phyloP scores from a whole-genome alignment of 495 filamentous ascomycete genomes.

The Podospora appendiculata region DNA sequence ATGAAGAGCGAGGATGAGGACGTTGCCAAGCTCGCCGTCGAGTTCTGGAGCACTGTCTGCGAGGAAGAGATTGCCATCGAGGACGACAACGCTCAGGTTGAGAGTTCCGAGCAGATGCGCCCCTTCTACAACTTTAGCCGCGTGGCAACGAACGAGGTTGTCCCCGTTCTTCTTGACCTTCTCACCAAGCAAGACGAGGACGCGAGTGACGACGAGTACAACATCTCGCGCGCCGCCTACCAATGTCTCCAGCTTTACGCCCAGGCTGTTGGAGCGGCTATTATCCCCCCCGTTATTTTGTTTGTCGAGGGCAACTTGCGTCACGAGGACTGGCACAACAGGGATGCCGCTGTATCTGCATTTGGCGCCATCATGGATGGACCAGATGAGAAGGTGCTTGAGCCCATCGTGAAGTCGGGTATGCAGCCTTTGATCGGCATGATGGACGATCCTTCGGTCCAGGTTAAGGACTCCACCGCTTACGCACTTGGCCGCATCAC shows the following conservation, averaged over 20 bases:
- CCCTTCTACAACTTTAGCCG: constrained; percentile 88
- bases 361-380: constrained; percentile 99
- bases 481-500: constrained; percentile 95
- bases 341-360: constrained; percentile 94
- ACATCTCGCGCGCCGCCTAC: constrained; percentile 88
- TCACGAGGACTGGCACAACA: constrained; percentile 80
- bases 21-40: constrained; percentile 93
- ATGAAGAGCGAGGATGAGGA: constrained; percentile 98
- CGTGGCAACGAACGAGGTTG: constrained; percentile 82
- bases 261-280: constrained; percentile 72
- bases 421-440: constrained; percentile 82
- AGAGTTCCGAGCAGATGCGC: constrained; percentile 68
- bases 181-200: constrained; percentile 97
- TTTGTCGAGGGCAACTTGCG: constrained; percentile 92
- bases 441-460: constrained; percentile 87
- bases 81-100: constrained; percentile 87
- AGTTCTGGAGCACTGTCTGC: constrained; percentile 99
- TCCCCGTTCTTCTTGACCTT: constrained; percentile 80
- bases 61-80: constrained; percentile 97
- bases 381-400: constrained; percentile 78
- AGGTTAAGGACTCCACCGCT: constrained; percentile 94
- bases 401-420: constrained; percentile 90
- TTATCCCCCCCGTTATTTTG: constrained; percentile 73
- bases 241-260: constrained; percentile 94
- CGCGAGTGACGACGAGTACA: constrained; percentile 93